Base-by-base conservation (phyloP, 2,329 filamentous ascomycete genomes). In the Ascochyta viciae-villosae region DNA sequence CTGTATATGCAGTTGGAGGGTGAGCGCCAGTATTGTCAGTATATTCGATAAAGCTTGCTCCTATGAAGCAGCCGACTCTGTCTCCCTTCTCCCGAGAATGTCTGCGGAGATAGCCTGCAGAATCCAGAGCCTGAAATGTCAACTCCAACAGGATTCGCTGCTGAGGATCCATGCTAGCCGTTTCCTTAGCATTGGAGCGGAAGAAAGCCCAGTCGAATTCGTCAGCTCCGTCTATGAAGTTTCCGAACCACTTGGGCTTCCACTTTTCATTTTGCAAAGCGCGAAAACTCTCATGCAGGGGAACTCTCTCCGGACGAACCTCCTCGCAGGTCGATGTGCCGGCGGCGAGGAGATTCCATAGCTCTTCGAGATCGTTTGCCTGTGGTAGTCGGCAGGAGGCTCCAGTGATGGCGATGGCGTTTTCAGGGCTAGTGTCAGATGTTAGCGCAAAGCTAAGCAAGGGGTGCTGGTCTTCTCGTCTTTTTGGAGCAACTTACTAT, bases 111-210 rank as follows among this genome's bases (percentile, higher is more conserved):
- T 53, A 64, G 6, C 70, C 72, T n/a, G 56, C 61, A 48, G 63
- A 67, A 46, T 77, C 76, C 1, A 83, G 50, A 2, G 76, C 73
- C 53, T 77, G 67, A 33, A 69, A 72, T 3, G 62, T 55, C 1
- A 59, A 53, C 41, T 73, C 56, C 4, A 73, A 54, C 1, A 63
- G 47, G 9, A 66, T 40, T 2, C 70, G 54, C 23, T 69, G 62
- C 34, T 71, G 64, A 7, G 67, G 67, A 40, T 72, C 66, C 58
- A 65, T 65, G 22, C 43, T 27, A 0, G 47, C 42, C 0, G 64
- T 58, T 16, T 73, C 68, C 3, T 48, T 37, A 6, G 53, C 27
- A 4, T 46, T 62, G 15, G 60, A 54, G 9, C 48, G 38, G 42
- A 73, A 73, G 60, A 73, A 72, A 2, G 29, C 24, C 22, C 74